These are phyloP conservation scores for Adansonia digitata DNA, from an alignment of 345 rosid genomes.

Conservation along the genomic window DNA sequence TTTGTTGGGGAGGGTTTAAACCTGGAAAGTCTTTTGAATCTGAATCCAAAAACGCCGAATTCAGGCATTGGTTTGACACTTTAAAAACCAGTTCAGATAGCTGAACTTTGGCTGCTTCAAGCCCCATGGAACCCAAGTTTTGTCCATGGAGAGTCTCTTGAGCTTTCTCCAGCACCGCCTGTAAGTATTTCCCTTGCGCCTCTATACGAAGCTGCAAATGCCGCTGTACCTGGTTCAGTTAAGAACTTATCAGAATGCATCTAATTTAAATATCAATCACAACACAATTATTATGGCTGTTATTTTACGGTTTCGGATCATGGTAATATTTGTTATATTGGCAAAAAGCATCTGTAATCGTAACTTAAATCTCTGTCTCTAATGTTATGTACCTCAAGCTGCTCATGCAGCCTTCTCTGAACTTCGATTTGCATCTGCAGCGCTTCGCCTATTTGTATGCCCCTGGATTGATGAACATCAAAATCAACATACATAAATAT, in stretches of 20 bases:
- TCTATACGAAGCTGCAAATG: constrained; percentile 86
- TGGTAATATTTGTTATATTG: no score
- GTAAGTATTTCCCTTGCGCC: constrained; percentile 92
- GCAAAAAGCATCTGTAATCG: neutral
- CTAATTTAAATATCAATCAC: no score
- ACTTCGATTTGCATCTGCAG: constrained; percentile 91
- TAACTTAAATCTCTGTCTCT: neutral
- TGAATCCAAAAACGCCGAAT: constrained; percentile 56
- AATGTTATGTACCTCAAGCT: constrained; percentile 64
- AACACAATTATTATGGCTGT: no score
- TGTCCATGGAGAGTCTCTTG: constrained; percentile 81
- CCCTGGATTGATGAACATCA: constrained; percentile 35
- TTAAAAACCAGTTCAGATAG: constrained; percentile 76
- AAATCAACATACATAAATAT: neutral
- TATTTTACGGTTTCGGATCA: no score
- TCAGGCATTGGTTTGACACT: constrained; percentile 62
- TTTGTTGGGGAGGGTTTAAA: constrained; percentile 45
- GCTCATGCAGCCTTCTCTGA: constrained; percentile 88
- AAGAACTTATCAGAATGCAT: constrained; percentile 11
- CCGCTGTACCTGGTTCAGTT: constrained; percentile 75
- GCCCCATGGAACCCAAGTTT: constrained; percentile 63
- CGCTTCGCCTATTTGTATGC: constrained; percentile 69
- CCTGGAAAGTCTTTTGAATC: constrained; percentile 63
- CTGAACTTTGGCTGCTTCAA: constrained; percentile 86
- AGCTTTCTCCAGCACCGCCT: constrained; percentile 86